Evolutionary conservation across 306 rosid species (phyloP).

Genomic region (Sesbania bispinosa): DNA sequence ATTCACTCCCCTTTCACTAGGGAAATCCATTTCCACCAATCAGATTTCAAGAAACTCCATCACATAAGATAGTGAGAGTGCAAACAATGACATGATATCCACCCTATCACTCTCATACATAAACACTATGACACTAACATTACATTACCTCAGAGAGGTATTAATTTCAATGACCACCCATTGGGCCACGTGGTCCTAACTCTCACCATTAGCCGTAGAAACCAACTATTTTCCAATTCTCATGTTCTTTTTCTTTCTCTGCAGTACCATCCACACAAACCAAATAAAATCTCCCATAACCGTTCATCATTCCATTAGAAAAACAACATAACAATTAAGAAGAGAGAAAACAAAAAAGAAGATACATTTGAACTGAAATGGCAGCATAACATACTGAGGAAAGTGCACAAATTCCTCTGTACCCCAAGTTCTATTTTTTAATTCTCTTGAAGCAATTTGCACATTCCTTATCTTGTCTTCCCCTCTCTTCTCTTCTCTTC

Average conservation of each 20-base stretch:
- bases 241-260: not conserved
- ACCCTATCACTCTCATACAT: not conserved
- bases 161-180: constrained; percentile 7
- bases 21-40: constrained; percentile 73
- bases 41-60: constrained; percentile 61
- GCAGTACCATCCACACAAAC: constrained; percentile 24
- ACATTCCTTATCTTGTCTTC: no score
- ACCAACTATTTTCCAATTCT: constrained; percentile 20
- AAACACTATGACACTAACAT: not conserved
- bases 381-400: constrained; percentile 8
- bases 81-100: not conserved
- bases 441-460: no score
- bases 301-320: not conserved
- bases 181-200: constrained; percentile 50
- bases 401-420: not conserved
- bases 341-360: not conserved
- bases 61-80: constrained; percentile 34
- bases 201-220: constrained; percentile 51
- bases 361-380: constrained; percentile 20
- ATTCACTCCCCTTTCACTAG: constrained; percentile 7
- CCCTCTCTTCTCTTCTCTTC: not conserved
- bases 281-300: constrained; percentile 27
- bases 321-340: not conserved
- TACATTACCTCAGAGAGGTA: constrained; percentile 14
- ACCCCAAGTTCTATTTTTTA: not conserved